phyloP scores from a whole-genome alignment of 768 basidiomycete genomes.

The Agaricus blazei region DNA sequence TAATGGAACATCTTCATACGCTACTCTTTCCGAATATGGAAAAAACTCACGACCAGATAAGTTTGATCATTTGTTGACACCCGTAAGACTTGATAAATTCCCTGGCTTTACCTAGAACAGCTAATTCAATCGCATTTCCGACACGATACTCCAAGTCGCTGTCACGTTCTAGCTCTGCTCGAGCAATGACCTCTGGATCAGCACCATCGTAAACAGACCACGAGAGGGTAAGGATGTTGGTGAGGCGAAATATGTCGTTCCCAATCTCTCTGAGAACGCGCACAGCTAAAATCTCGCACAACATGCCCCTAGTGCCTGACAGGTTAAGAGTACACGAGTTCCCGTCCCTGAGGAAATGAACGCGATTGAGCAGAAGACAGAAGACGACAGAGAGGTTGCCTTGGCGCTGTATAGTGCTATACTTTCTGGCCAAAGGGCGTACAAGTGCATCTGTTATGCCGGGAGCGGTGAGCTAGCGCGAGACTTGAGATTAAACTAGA shows the following conservation, averaged over 20 bases:
- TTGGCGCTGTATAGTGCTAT: constrained; percentile 59
- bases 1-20: constrained; percentile 21
- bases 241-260: constrained; percentile 62
- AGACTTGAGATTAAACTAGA: not conserved
- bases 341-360: constrained; percentile 79
- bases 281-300: constrained; percentile 90
- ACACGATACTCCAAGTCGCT: constrained; percentile 73
- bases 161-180: constrained; percentile 59
- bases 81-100: constrained; percentile 85
- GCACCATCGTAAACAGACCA: constrained; percentile 83
- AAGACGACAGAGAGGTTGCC: constrained; percentile 86
- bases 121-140: constrained; percentile 91
- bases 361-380: constrained; percentile 82
- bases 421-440: constrained; percentile 85
- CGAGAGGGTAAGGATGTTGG: constrained; percentile 66
- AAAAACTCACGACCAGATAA: constrained; percentile 64
- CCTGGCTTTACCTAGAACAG: constrained; percentile 83
- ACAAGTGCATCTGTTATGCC: constrained; percentile 90
- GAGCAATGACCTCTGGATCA: constrained; percentile 48
- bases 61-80: constrained; percentile 87
- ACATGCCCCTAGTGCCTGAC: constrained; percentile 67
- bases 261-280: constrained; percentile 70
- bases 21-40: not conserved
- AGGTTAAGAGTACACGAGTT: constrained; percentile 64
- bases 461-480: constrained; percentile 64